These are phyloP conservation scores for Microthyrium microscopicum DNA, from an alignment of 2,329 filamentous ascomycete species.

Conservation along the genomic window DNA sequence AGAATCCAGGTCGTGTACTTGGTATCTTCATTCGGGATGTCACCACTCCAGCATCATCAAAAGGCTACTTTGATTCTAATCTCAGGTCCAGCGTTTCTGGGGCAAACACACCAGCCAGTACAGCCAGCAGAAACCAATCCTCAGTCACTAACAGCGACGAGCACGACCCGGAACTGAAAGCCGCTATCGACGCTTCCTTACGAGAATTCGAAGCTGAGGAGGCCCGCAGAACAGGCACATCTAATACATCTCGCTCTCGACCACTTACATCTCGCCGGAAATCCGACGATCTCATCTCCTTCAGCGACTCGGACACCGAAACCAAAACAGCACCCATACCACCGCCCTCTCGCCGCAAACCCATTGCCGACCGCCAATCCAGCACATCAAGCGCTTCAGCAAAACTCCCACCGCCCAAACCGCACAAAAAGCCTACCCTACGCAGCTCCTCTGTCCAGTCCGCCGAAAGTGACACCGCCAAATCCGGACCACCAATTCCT, in stretches of 20 bases:
- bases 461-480: conserved; percentile 6
- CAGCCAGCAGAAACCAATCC: conserved; percentile 16
- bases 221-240: too few species aligned
- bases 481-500: conserved; percentile 12
- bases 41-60: conserved; percentile 52
- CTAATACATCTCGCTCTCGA: too few species aligned
- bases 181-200: conserved; percentile 31
- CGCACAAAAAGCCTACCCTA: conserved; percentile 21
- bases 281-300: conserved; percentile 29
- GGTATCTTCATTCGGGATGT: conserved; percentile 93
- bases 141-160: conserved; percentile 17
- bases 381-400: conserved; percentile 2
- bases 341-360: conserved; percentile 11
- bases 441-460: conserved; percentile 21
- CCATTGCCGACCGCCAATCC: conserved; percentile 14
- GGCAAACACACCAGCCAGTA: conserved; percentile 12
- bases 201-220: conserved; percentile 25
- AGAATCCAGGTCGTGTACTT: conserved; percentile 66
- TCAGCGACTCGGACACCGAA: conserved; percentile 24
- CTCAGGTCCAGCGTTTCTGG: conserved; percentile 10
- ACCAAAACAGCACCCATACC: conserved; percentile 10
- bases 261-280: conserved; percentile 20
- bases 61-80: conserved; percentile 60
- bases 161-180: conserved; percentile 30
- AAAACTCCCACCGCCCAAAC: conserved; percentile 15